phyloP scores from a whole-genome alignment of 2,329 filamentous ascomycete genomes.

The Aspergillus texensis region DNA sequence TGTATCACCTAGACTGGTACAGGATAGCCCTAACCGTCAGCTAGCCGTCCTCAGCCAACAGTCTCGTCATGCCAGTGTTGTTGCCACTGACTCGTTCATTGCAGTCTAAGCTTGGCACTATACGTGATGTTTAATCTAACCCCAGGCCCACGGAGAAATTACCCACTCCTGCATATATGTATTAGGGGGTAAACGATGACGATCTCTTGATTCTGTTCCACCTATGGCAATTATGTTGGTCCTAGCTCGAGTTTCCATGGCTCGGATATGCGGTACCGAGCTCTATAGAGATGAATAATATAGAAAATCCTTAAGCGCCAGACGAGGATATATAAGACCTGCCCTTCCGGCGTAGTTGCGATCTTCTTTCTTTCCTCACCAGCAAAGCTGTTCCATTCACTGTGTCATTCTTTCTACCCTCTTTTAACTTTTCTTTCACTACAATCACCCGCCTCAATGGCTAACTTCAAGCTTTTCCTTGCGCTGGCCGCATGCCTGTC shows the following conservation, averaged over 20 bases:
- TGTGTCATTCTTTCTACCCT: slow-evolving; percentile 9
- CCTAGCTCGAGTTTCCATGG: neutral
- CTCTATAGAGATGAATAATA: neutral
- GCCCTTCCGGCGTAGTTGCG: neutral
- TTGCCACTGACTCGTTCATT: neutral
- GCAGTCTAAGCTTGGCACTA: neutral
- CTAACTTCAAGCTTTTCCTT: slow-evolving; percentile 28
- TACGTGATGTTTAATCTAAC: neutral
- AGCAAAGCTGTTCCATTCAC: slow-evolving; percentile 6
- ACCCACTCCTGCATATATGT: slow-evolving; percentile 2
- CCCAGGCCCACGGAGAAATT: slow-evolving; percentile 1
- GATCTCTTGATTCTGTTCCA: neutral
- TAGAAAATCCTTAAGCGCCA: neutral
- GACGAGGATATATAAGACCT: slow-evolving; percentile 12
- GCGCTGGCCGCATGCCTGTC: slow-evolving; percentile 27
- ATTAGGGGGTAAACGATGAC: neutral
- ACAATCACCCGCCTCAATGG: slow-evolving; percentile 19
- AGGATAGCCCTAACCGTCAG: neutral
- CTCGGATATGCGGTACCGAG: neutral
- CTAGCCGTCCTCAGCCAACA: neutral
- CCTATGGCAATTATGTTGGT: neutral
- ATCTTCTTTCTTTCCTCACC: slow-evolving; percentile 12
- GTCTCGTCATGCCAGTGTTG: neutral
- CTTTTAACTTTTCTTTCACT: neutral
- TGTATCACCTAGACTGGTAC: slow-evolving; percentile 7